Conservation (phyloP, 164 flowering plant species). For the Sedum album region DNA sequence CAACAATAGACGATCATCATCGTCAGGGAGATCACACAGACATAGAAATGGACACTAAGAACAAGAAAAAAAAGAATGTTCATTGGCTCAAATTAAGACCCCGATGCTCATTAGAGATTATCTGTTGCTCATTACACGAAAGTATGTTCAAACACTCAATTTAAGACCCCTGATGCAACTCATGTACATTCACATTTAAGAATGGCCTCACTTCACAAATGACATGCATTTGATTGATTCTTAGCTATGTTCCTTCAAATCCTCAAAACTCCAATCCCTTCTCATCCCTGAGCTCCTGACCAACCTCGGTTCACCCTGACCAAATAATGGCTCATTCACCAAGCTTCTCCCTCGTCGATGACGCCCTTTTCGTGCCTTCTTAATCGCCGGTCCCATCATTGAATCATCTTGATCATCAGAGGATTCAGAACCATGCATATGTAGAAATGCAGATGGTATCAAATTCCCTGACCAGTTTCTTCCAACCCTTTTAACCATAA, state of each 20-base stretch:
- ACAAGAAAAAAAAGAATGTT: too few species aligned
- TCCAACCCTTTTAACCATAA: conserved; percentile 14
- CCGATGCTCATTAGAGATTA: too few species aligned
- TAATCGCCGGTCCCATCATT: not conserved
- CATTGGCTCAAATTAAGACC: too few species aligned
- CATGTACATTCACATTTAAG: not conserved
- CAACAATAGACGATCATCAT: too few species aligned
- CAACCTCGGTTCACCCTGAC: conserved; percentile 34
- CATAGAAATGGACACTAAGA: too few species aligned
- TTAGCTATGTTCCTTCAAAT: conserved; percentile 21
- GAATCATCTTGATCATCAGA: not conserved
- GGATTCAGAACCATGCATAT: conserved; percentile 11
- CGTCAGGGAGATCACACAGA: too few species aligned
- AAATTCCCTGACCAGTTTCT: conserved; percentile 53
- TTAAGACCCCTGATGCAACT: not conserved
- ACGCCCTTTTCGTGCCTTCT: conserved; percentile 6
- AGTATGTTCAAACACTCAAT: not conserved
- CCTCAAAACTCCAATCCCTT: conserved; percentile 89
- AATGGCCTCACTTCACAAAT: too few species aligned
- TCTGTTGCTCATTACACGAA: not conserved
- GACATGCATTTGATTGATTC: not conserved
- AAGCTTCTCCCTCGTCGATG: not conserved
- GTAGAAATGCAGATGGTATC: conserved; percentile 13
- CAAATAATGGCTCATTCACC: not conserved
- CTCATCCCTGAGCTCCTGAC: conserved; percentile 65